Base-by-base conservation (phyloP, 495 filamentous ascomycete genomes). In the Ascobolus immersus region DNA sequence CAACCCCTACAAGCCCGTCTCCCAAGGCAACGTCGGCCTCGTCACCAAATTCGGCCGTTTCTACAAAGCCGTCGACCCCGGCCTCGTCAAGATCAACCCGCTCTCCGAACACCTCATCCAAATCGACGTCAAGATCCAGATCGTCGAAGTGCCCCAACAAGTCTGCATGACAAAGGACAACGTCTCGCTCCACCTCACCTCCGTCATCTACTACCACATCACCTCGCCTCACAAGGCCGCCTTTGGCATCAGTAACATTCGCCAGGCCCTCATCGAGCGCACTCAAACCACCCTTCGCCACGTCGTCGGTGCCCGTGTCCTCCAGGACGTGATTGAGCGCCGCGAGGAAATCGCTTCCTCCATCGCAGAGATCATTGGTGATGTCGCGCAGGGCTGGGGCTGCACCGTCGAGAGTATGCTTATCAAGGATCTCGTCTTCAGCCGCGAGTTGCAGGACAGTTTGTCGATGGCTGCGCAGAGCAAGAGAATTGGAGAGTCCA, bases 101-200 rank as follows among this genome's bases (percentile, higher is more conserved):
- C 68, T 94, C 30, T 79, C 71, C 43, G 86, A 99, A 59, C 65
- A 61, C 28, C 63, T 99, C 17, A 74, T 73, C 42, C 75, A 84
- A 40, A 77, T 99, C 42, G 86, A 99, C 52, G 86, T 99, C 53
- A 94, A 93, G 68, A 93, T 94, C 45, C 86, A 99, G 57, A 90
- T 93, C 17, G 32, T 53, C 64, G 79, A 99, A 62, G 86, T 96
- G 4, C 86, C 86, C 5, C 67, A 78, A 51, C 86, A 99, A 57
- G 67, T 82, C 45, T 94, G 84, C 65, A 99, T 99, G 82, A 99
- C 89, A 53, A 93, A 92, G 55, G 86, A 99, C 59, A 94, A 94
- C 44, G 86, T 94, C 37, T 89, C 73, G 17, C 65, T 96, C 28
- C 69, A 84, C 46, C 64, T 96, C 37, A 94, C 80, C 21, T 84